Base-by-base conservation (phyloP, 306 rosid species). In the Argentina anserina region DNA sequence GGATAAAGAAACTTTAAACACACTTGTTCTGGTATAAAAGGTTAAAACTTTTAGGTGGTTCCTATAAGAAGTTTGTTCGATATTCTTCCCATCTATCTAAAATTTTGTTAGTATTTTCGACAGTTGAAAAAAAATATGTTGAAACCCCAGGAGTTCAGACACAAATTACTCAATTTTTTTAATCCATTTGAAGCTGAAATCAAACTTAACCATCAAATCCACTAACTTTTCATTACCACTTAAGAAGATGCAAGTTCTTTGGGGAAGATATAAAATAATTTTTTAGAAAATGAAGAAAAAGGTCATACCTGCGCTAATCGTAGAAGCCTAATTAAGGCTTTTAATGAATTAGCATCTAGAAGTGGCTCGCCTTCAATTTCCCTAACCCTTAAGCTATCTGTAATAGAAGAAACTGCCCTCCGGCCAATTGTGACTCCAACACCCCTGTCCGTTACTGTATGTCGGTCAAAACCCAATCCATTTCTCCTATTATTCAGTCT, bases 331-430 rank as follows among this genome's bases (percentile, higher is more conserved):
- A 92, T 85, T 85, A 95, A 83, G 72, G 99, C 91, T 78, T 88
- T 90, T 82, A 95, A 86, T 6, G 97, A 91, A 76, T 84, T 84
- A 72, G 89, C 97, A 83, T 92, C 91, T 72, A 95, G 79, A 46
- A 95, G 88, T 23, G 93, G 99, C 77, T 86, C 86, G 55, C 99
- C 99, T 82, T 95, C 99, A 83, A 87, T 78, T 83, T 95, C 97
- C 80, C 88, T 92, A 73, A 84, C 84, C 84, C 84, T 95, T 87
- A 87, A 72, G 85, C 88, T 70, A 68, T 89, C 99, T 34, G 89
- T 75, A 79, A 89, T 80, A 69, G 70, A 79, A 71, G 90, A 86
- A 72, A 83, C 84, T 71, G 97, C 86, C 77, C 95, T 88, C 74
- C 95, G 89, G 71, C 96, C 95, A 65, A 89, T 81, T 39, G 97